Base-by-base conservation (phyloP, 208 protist genomes). In the Crithidia thermophila region DNA sequence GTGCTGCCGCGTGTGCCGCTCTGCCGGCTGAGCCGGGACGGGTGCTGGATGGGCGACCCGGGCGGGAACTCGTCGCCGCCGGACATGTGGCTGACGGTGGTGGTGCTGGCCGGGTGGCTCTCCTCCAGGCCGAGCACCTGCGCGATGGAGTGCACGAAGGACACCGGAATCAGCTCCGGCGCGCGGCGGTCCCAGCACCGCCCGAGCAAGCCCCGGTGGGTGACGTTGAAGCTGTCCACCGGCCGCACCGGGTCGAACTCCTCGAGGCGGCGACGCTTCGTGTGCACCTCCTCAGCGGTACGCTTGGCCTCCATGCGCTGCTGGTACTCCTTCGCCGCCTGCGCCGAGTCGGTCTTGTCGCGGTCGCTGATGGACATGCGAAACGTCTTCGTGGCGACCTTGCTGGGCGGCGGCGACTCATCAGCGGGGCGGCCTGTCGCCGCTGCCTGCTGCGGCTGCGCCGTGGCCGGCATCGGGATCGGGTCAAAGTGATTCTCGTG, bases 111-210 rank as follows among this genome's bases (percentile, higher is more conserved):
- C 11, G 52, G 51, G 36, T 64, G 49, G 25, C n/a, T 61, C 33
- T 64, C 62, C 6, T 72, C 52, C 20, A 59, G 25, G 9, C 49
- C 60, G 23, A 74, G 27, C 21, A 46, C 68, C 27, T 56, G 43
- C 21, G 70, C 68, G 16, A 85, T 33, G 23, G 61, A 47, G 67
- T 83, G 58, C 7, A 82, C 65, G 21, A 87, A 77, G 31, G 67
- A 72, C 13, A 84, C 72, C 1, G 77, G 69, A 20, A 73, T 46
- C 18, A 85, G 43, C 77, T 91, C 81, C 36, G 78, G 47, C n/a
- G 51, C 58, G 4, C 81, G 84, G 16, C 79, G 79, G 58, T 91
- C 84, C 80, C 84, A 91, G 67, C 89, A 94, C 11, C 89, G 83
- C 2, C 89, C 89, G 16, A 94, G 72, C 42, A 94, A 49, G 3